These are phyloP conservation scores for Elongisporangium anandrum DNA, from an alignment of 352 stramenopile genomes.

Conservation along the genomic window DNA sequence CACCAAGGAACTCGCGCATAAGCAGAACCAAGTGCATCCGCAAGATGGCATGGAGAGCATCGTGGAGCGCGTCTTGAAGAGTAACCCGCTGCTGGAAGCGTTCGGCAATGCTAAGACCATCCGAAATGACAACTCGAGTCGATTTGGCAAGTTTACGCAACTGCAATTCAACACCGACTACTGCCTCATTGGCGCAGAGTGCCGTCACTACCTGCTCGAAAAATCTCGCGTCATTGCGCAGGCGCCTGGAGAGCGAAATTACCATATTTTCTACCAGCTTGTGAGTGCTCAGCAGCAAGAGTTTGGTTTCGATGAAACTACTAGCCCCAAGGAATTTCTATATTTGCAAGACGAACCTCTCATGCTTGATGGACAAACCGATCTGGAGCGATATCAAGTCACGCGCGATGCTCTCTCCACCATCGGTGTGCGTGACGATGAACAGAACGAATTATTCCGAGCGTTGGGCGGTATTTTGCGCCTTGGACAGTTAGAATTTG, in stretches of 20 bases:
- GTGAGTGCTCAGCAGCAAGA: constrained; percentile 53
- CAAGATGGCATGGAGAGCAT: constrained; percentile 46
- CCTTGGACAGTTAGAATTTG: constrained; percentile 81
- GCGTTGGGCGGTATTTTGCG: constrained; percentile 73
- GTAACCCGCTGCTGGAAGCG: constrained; percentile 86
- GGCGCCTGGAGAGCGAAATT: constrained; percentile 92
- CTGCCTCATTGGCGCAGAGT: constrained; percentile 85
- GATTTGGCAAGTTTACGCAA: constrained; percentile 95
- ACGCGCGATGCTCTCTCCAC: constrained; percentile 74
- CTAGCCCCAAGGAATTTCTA: constrained; percentile 54
- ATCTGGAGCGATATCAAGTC: constrained; percentile 76
- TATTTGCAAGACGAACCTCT: constrained; percentile 74
- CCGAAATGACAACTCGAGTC: constrained; percentile 94
- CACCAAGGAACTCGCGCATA: constrained; percentile 53
- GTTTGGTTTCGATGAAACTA: constrained; percentile 43
- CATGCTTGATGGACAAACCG: constrained; percentile 59
- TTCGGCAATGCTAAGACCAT: constrained; percentile 92
- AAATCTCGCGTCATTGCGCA: constrained; percentile 95
- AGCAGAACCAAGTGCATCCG: constrained; percentile 47
- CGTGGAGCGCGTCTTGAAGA: constrained; percentile 24
- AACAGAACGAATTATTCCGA: constrained; percentile 73
- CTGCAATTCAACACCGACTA: constrained; percentile 89
- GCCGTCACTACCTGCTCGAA: constrained; percentile 95
- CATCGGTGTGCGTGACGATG: constrained; percentile 61
- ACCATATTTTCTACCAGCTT: constrained; percentile 99